These are phyloP conservation scores for Cornus florida DNA, from an alignment of 148 eudicot genomes.

Conservation along the genomic window DNA sequence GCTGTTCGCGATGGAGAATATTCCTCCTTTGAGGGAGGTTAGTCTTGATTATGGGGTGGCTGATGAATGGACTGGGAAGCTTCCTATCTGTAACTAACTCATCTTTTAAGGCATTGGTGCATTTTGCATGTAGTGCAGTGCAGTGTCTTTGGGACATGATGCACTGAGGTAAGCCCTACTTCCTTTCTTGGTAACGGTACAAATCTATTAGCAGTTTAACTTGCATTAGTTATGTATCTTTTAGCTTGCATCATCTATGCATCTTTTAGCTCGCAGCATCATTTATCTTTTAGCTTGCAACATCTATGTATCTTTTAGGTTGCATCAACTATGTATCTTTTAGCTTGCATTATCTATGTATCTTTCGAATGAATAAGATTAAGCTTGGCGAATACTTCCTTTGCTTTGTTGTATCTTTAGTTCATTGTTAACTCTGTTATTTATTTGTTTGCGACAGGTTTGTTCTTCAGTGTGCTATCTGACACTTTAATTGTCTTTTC, in stretches of 20 bases:
- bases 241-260: background rate
- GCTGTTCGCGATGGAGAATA: slow-evolving; percentile 86
- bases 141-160: slow-evolving; percentile 19
- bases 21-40: slow-evolving; percentile 88
- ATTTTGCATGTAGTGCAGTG: slow-evolving; percentile 23
- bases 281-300: no score
- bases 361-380: background rate
- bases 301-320: no score
- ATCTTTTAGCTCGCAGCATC: no score
- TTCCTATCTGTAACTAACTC: slow-evolving; percentile 54
- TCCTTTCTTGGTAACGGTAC: background rate
- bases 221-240: background rate
- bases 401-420: slow-evolving; percentile 2
- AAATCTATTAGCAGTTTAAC: background rate
- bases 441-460: background rate
- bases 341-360: background rate
- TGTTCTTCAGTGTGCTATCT: slow-evolving; percentile 3
- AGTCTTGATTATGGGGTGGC: slow-evolving; percentile 87
- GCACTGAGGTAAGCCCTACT: slow-evolving; percentile 32
- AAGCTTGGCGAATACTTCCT: background rate
- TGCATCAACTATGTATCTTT: background rate
- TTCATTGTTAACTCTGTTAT: background rate
- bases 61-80: slow-evolving; percentile 70
- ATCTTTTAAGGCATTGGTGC: slow-evolving; percentile 13
- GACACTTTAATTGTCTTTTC: background rate